Percentiles rank a stretch among this genome's conserved stretches.
Evolutionary conservation across 2,329 filamentous ascomycete genomes (phyloP).

Genomic region (Zymoseptoria pseudotritici): DNA sequence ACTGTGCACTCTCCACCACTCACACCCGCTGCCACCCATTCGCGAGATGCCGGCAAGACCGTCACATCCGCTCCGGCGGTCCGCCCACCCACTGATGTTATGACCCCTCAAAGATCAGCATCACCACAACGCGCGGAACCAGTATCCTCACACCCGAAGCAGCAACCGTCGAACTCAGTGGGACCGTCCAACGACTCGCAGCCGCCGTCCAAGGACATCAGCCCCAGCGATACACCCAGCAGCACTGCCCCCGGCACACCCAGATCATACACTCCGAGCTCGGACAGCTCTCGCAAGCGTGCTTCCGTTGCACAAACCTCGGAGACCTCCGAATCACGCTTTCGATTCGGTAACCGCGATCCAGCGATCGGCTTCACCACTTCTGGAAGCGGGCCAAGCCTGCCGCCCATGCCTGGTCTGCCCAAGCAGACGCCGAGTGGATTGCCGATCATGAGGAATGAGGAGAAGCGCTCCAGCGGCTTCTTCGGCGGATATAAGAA

Average conservation of each 20-base stretch:
- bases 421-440: not conserved
- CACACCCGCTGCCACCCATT: slow-evolving; percentile 71
- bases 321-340: slow-evolving; percentile 53
- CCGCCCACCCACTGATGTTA: slow-evolving; percentile 43
- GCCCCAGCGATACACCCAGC: slow-evolving; percentile 54
- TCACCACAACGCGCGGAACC: slow-evolving; percentile 24
- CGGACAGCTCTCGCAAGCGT: slow-evolving; percentile 74
- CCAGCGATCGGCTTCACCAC: slow-evolving; percentile 46
- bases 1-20: slow-evolving; percentile 81
- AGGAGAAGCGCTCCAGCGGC: not conserved
- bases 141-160: slow-evolving; percentile 41
- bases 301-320: slow-evolving; percentile 48
- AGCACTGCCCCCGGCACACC: slow-evolving; percentile 48
- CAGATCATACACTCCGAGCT: slow-evolving; percentile 49
- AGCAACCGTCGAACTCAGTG: slow-evolving; percentile 48
- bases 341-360: slow-evolving; percentile 74
- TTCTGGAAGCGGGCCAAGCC: slow-evolving; percentile 34
- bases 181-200: slow-evolving; percentile 50
- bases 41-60: slow-evolving; percentile 43
- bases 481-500: slow-evolving; percentile 36
- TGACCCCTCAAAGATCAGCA: slow-evolving; percentile 54
- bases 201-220: slow-evolving; percentile 49
- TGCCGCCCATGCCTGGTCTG: slow-evolving; percentile 12
- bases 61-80: slow-evolving; percentile 23
- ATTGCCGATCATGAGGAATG: not conserved